phyloP scores from a whole-genome alignment of 169 alveolate species.

The Eimeria tenella region DNA sequence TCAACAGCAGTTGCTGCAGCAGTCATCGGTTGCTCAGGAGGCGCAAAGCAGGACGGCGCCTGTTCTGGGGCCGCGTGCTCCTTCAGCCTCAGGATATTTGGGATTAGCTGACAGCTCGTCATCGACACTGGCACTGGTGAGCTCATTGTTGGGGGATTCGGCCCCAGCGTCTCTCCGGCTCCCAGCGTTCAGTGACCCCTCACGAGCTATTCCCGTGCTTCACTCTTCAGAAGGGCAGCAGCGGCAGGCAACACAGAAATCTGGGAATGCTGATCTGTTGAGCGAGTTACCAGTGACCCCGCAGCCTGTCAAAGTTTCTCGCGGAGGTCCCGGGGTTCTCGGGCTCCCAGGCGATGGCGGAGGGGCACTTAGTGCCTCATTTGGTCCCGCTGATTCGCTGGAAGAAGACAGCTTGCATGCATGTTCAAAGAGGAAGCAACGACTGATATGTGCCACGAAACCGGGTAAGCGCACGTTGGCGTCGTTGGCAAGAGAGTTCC shows the following conservation, averaged over 20 bases:
- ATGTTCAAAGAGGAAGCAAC: slow-evolving; percentile 60
- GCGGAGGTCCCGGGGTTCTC: slow-evolving; percentile 30
- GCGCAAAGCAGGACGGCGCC: background rate
- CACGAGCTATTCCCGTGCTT: background rate
- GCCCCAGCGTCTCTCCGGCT: slow-evolving; percentile 37
- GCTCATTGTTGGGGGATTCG: slow-evolving; percentile 35
- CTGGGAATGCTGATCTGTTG: background rate
- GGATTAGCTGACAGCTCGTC: slow-evolving; percentile 42
- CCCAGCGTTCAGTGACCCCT: slow-evolving; percentile 22
- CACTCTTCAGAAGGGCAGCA: slow-evolving; percentile 65
- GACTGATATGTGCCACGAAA: slow-evolving; percentile 41
- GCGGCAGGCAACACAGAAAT: slow-evolving; percentile 12
- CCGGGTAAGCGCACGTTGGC: slow-evolving; percentile 74
- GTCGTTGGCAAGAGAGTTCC: slow-evolving; percentile 71
- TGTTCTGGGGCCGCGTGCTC: background rate
- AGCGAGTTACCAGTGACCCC: background rate
- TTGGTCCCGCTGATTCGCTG: slow-evolving; percentile 50
- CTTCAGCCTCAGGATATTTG: background rate
- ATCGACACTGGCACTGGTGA: slow-evolving; percentile 58
- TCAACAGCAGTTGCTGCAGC: slow-evolving; percentile 67
- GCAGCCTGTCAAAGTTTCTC: slow-evolving; percentile 26
- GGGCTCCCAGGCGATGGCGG: slow-evolving; percentile 30
- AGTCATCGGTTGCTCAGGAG: slow-evolving; percentile 24
- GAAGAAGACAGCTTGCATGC: slow-evolving; percentile 39
- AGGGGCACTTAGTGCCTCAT: slow-evolving; percentile 5